phyloP scores from a whole-genome alignment of 352 stramenopile genomes.

The Phytophthora fragariae region DNA sequence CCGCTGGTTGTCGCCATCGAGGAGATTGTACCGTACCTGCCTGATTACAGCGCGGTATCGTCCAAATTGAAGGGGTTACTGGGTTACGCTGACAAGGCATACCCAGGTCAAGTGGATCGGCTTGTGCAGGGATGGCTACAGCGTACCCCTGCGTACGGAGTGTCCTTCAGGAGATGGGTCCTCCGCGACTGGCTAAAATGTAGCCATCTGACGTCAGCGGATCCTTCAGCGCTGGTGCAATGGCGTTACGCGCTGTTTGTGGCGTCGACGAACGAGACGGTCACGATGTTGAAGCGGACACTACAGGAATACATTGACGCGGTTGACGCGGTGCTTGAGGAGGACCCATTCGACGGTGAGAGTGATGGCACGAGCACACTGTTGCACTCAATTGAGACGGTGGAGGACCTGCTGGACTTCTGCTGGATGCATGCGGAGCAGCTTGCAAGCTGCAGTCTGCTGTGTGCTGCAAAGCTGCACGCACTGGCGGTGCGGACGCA shows the following conservation, averaged over 20 bases:
- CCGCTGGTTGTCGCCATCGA: conserved; percentile 35
- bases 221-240: conserved; percentile 17
- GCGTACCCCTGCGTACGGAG: conserved; percentile 8
- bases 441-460: conserved; percentile 40
- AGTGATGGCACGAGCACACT: not conserved
- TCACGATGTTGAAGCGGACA: conserved; percentile 28
- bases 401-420: conserved; percentile 52
- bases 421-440: conserved; percentile 46
- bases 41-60: conserved; percentile 51
- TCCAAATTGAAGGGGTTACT: conserved; percentile 45
- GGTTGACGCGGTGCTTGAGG: conserved; percentile 14
- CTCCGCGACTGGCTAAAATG: conserved; percentile 36
- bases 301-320: conserved; percentile 41
- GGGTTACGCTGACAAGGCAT: conserved; percentile 36
- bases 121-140: conserved; percentile 45
- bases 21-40: conserved; percentile 51
- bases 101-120: conserved; percentile 30
- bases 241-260: conserved; percentile 49
- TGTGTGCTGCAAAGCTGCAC: conserved; percentile 59
- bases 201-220: conserved; percentile 28
- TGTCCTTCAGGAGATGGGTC: conserved; percentile 50
- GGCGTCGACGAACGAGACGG: conserved; percentile 42
- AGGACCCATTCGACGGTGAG: conserved; percentile 3
- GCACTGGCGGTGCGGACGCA: conserved; percentile 27
- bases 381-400: conserved; percentile 17